Percentiles rank a stretch among this genome's conserved stretches.
phyloP scores from a whole-genome alignment of 1,284 basidiomycete species.

The Peniophora sp. region DNA sequence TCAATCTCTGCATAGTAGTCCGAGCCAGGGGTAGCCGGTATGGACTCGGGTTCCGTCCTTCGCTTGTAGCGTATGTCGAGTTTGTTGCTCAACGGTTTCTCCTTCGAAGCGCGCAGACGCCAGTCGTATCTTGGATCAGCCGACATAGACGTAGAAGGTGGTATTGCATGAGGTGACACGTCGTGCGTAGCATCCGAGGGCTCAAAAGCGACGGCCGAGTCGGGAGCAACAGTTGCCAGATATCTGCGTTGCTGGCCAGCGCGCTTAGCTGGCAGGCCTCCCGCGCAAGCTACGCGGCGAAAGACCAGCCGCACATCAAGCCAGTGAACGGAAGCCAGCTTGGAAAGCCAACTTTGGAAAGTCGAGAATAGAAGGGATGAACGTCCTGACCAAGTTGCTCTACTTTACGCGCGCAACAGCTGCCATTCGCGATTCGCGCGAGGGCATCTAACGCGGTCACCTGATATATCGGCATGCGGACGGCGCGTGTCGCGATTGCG shows the following conservation, averaged over 20 bases:
- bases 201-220: neutral
- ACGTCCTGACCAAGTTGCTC: too few species aligned
- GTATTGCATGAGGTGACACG: neutral
- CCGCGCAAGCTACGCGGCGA: neutral
- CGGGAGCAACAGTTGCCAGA: neutral
- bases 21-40: slow-evolving; percentile 24
- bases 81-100: slow-evolving; percentile 6
- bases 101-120: neutral
- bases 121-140: neutral
- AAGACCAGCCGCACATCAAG: neutral
- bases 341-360: neutral
- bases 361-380: too few species aligned
- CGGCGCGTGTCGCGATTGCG: too few species aligned
- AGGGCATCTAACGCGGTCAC: too few species aligned
- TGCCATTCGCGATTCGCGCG: too few species aligned
- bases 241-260: neutral
- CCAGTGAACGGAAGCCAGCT: neutral
- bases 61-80: slow-evolving; percentile 16
- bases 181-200: neutral
- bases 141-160: too few species aligned
- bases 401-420: too few species aligned
- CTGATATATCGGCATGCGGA: too few species aligned
- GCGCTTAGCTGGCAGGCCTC: neutral
- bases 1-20: slow-evolving; percentile 35
- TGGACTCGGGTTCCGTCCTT: slow-evolving; percentile 28